Conservation (phyloP, 2,329 filamentous ascomycete species). For the Bipolaris oryzae region DNA sequence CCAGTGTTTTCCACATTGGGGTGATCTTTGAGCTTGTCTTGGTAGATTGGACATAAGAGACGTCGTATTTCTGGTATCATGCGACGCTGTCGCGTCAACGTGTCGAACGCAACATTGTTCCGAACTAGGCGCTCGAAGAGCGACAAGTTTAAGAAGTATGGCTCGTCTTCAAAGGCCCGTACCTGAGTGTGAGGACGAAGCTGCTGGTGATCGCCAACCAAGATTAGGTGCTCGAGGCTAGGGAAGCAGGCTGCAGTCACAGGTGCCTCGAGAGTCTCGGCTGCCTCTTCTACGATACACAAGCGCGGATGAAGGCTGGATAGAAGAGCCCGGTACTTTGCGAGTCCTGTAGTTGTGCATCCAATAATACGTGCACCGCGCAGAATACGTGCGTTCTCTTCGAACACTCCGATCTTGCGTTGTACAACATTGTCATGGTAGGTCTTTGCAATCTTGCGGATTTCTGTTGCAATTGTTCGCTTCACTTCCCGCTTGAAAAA, state of each 20-base stretch:
- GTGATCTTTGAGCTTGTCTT: constrained; percentile 62
- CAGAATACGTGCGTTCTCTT: constrained; percentile 59
- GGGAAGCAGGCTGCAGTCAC: constrained; percentile 66
- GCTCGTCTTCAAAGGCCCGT: constrained; percentile 61
- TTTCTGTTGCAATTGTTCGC: constrained; percentile 50
- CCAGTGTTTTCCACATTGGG: constrained; percentile 54
- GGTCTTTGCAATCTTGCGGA: constrained; percentile 58
- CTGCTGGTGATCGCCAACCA: constrained; percentile 83
- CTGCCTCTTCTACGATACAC: constrained; percentile 79
- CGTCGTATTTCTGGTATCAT: constrained; percentile 73
- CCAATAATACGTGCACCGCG: constrained; percentile 61
- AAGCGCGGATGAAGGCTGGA: constrained; percentile 69
- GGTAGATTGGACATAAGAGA: constrained; percentile 67
- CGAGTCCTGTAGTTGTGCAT: constrained; percentile 79
- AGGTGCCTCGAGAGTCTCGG: constrained; percentile 73
- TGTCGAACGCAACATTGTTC: constrained; percentile 66
- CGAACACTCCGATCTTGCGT: constrained; percentile 64
- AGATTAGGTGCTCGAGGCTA: constrained; percentile 67
- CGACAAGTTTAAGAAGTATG: constrained; percentile 73
- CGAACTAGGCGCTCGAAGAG: constrained; percentile 80
- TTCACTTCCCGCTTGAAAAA: constrained; percentile 65
- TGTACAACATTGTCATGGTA: constrained; percentile 60
- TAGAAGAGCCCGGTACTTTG: constrained; percentile 77
- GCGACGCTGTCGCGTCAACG: constrained; percentile 71
- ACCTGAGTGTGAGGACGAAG: constrained; percentile 72